Conservation (phyloP, 2,329 filamentous ascomycete genomes). For the Huntiella decipiens region DNA sequence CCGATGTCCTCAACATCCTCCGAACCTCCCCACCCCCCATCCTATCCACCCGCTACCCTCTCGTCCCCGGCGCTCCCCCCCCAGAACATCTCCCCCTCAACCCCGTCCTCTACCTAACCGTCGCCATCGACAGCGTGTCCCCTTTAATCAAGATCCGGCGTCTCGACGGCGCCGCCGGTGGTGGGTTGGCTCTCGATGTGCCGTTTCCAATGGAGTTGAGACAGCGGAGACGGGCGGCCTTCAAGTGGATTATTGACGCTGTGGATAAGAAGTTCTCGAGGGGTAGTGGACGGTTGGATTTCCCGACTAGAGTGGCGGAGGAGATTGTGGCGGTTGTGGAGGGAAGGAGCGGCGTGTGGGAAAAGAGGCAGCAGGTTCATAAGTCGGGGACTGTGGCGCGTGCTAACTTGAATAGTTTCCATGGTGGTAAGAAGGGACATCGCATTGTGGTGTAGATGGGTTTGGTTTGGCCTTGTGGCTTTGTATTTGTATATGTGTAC, state of each 20-base stretch:
- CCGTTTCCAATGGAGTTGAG: slow-evolving; percentile 58
- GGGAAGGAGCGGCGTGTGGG: slow-evolving; percentile 70
- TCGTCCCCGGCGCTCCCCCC: slow-evolving; percentile 60
- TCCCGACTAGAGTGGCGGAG: slow-evolving; percentile 62
- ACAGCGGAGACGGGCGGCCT: slow-evolving; percentile 59
- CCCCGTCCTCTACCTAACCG: slow-evolving; percentile 71
- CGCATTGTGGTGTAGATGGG: slow-evolving; percentile 8
- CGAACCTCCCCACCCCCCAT: slow-evolving; percentile 68
- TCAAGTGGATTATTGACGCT: slow-evolving; percentile 78
- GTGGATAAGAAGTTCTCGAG: slow-evolving; percentile 58
- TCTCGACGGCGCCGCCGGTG: slow-evolving; percentile 63
- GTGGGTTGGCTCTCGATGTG: slow-evolving; percentile 66
- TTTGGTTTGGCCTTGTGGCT: slow-evolving; percentile 1
- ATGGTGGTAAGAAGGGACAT: slow-evolving; percentile 11
- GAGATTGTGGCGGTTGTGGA: slow-evolving; percentile 79
- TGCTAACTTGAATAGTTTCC: slow-evolving; percentile 39
- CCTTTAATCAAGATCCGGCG: slow-evolving; percentile 66
- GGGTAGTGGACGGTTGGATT: slow-evolving; percentile 51
- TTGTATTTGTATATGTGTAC: slow-evolving; percentile 10
- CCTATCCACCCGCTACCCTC: slow-evolving; percentile 48
- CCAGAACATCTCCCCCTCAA: slow-evolving; percentile 67
- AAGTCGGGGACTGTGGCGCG: slow-evolving; percentile 62
- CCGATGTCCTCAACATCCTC: slow-evolving; percentile 62
- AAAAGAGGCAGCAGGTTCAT: slow-evolving; percentile 57
- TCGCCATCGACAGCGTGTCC: slow-evolving; percentile 82